Percentiles rank a stretch among this genome's conserved stretches.
These are phyloP conservation scores for Chaetomiaceae sp. DNA, from an alignment of 2,329 filamentous ascomycete species.

Conservation along the genomic window DNA sequence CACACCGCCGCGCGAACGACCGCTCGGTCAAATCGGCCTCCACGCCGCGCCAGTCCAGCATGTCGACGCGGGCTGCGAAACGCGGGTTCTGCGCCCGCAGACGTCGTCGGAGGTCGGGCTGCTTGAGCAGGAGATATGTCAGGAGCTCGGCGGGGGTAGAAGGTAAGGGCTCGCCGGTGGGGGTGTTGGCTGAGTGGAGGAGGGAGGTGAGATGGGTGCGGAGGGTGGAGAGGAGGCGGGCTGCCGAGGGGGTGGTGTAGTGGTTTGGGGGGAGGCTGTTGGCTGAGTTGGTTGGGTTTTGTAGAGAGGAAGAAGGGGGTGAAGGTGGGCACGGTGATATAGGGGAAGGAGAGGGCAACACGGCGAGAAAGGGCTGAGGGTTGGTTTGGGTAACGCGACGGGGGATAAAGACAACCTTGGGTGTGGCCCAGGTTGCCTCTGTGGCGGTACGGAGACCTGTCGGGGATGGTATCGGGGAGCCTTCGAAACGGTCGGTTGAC, in stretches of 20 bases:
- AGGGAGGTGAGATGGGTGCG: background rate
- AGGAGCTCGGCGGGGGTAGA: background rate
- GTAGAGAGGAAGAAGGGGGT: too few species aligned
- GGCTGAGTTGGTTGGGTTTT: background rate
- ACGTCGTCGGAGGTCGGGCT: background rate
- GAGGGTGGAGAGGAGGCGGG: background rate
- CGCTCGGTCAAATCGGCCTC: background rate
- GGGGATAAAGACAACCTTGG: too few species aligned
- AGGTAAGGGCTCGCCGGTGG: background rate
- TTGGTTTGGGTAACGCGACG: too few species aligned
- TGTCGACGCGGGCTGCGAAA: background rate
- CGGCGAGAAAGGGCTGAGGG: too few species aligned
- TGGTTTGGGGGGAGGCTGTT: background rate
- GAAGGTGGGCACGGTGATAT: background rate
- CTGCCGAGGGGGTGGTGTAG: background rate
- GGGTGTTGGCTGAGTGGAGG: background rate
- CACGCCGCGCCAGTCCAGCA: slow-evolving; percentile 4
- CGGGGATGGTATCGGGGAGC: too few species aligned
- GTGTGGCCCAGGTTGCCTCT: too few species aligned
- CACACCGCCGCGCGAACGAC: background rate
- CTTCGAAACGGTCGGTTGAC: too few species aligned
- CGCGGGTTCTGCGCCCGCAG: background rate
- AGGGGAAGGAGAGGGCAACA: background rate
- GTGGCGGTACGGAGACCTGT: too few species aligned
- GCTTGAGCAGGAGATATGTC: background rate